phyloP scores from a whole-genome alignment of 768 basidiomycete species.

The Dictyophora rubrovolvata region DNA sequence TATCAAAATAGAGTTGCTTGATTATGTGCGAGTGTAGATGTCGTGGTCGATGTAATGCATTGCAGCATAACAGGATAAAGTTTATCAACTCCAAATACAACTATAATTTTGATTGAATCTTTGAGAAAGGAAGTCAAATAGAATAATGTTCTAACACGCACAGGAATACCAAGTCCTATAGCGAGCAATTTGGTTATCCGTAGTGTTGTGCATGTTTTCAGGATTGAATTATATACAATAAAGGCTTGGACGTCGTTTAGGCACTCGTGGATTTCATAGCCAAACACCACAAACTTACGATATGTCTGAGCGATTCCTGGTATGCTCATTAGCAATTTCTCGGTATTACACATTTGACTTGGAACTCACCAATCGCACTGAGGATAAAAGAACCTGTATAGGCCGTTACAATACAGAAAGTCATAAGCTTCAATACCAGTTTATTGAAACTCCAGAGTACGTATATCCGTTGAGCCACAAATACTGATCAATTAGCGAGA shows the following conservation, averaged over 20 bases:
- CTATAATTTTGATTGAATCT: not conserved
- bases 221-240: no score
- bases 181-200: not conserved
- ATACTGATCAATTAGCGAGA: not conserved
- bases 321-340: not conserved
- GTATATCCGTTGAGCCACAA: not conserved
- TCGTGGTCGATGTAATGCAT: constrained; percentile 28
- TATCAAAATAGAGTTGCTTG: constrained; percentile 24
- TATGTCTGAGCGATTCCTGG: not conserved
- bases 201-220: no score
- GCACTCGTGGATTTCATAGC: not conserved
- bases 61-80: constrained; percentile 22
- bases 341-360: not conserved
- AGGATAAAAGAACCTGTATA: not conserved
- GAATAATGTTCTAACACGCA: not conserved
- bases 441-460: not conserved
- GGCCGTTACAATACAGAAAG: not conserved
- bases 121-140: not conserved
- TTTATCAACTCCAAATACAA: constrained; percentile 1
- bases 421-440: not conserved
- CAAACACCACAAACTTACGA: not conserved
- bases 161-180: not conserved
- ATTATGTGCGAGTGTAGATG: constrained; percentile 16
- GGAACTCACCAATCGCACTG: not conserved
- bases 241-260: no score